These are phyloP conservation scores for Suaeda aralocaspica DNA, from an alignment of 148 eudicot genomes.

Conservation along the genomic window DNA sequence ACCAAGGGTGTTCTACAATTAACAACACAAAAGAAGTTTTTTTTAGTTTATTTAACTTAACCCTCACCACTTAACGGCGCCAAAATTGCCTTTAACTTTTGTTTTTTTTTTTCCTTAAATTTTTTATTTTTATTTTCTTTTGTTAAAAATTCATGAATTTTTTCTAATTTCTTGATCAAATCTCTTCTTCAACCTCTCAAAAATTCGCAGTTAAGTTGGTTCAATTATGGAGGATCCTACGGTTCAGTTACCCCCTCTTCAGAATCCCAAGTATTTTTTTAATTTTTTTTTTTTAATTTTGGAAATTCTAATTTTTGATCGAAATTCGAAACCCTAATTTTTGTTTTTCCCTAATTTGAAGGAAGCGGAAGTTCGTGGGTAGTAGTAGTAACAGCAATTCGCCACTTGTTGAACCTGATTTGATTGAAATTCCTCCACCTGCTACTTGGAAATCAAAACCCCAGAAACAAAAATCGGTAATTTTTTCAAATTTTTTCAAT, in stretches of 20 bases:
- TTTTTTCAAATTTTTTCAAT: neutral
- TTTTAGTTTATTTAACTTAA: too few species aligned
- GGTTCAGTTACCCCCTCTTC: slow-evolving; percentile 34
- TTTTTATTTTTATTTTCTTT: neutral
- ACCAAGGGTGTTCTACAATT: slow-evolving; percentile 5
- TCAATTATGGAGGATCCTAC: slow-evolving; percentile 42
- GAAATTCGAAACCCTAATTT: slow-evolving; percentile 9
- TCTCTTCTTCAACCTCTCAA: neutral
- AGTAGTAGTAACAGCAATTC: slow-evolving; percentile 31
- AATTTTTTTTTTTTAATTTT: neutral
- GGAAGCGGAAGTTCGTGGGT: slow-evolving; percentile 44
- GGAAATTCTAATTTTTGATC: neutral
- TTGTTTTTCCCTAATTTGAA: slow-evolving; percentile 9
- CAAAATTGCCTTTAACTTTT: neutral
- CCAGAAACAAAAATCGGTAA: slow-evolving; percentile 39
- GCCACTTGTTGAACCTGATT: slow-evolving; percentile 38
- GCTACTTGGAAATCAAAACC: slow-evolving; percentile 31
- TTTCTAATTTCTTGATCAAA: neutral
- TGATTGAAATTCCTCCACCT: slow-evolving; percentile 52
- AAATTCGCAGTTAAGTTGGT: neutral
- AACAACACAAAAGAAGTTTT: neutral
- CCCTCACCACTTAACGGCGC: slow-evolving; percentile 10
- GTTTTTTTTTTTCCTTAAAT: neutral
- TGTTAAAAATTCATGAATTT: neutral
- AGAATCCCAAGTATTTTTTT: slow-evolving; percentile 37